Evolutionary conservation across 179 eudicot species (phyloP), one percentile per base, ranked within the genome.

Genomic region (Beta macrorhiza): DNA sequence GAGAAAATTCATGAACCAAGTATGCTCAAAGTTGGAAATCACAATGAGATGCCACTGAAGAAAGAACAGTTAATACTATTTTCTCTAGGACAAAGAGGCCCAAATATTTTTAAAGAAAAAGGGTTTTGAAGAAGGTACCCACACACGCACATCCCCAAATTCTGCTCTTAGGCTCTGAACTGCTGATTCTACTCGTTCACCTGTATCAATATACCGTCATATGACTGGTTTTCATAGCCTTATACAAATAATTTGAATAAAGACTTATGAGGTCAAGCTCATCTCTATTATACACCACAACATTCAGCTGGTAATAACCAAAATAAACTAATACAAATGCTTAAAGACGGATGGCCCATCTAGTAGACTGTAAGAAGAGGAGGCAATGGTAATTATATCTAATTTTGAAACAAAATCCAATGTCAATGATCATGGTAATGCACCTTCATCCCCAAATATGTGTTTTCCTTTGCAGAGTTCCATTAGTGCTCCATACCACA

Each of bases 81-180:
- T 68, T 74, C 63, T 51, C 52, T 16, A 69, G n/a, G 59, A 22
- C 59, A 32, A 65, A 77, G 32, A 71, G 53, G 52, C 16, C 56
- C 6, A 25, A 57, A 76, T 58, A 76, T 72, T 47, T 59, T 2
- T 12, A 73, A 53, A 45, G 29, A 65, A 59, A 49, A 83, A 87
- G 82, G 84, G 86, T 85, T 64, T 73, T 58, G 81, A 88, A 84
- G 89, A 83, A 87, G 93, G 93, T 95, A 95, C 99, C 99, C 98
- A 95, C 98, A 95, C 98, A 90, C 82, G 97, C 83, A 84, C 97
- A 88, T 90, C 91, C 86, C 99, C 98, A 77, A 89, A 84, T 85
- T 93, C 94, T 68, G 44, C 86, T 86, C 78, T 83, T 69, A 95
- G 87, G 82, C 86, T 89, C 80, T 90, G 86, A 78, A 92, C 84